Base-by-base conservation (phyloP, 805 yeast species). In the Metschnikowia cubensis region DNA sequence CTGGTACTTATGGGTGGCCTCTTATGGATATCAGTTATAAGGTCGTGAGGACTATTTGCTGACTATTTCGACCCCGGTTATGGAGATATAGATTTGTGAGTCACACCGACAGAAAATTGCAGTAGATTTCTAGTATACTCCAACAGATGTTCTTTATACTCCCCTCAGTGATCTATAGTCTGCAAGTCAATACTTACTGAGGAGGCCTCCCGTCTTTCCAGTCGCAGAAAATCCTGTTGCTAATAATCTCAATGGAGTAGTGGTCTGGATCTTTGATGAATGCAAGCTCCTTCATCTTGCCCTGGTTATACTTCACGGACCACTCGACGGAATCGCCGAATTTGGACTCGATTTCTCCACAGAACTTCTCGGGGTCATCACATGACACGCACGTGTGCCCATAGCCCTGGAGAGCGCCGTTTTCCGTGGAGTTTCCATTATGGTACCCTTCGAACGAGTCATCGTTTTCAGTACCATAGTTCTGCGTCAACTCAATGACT, bases 391-490 rank as follows among this genome's bases (percentile, higher is more conserved):
- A 87, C 52, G 88, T 79, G 70, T 92, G 97, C 38, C 94, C 96
- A 63, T 79, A 94, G 13, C 98, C 98, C 62, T 81, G 84, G 21
- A 85, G 84, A 40, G 81, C 75, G 15, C 82, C 82, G 47, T 69
- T 63, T 31, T 68, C 75, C 22, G 75, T 70, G 39, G 68, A 60
- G 67, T 90, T 89, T 52, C 96, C 96, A 55, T 81, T 83, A 69
- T 90, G 96, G 68, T 92, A 94, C 22, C 78, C 77, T 46, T 76
- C 70, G 71, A 89, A 88, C 4, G 77, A 75, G 15, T 78, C 76
- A 54, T 92, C 96, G 18, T 71, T 62, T 65, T 94, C 99, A 20
- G 97, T 89, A 20, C 98, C 99, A 85, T 89, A 92, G 73, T 94
- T 94, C 72, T 89, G 92, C 42, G 98, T 92, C 64, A 94, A 76